Conservation (phyloP, 192 early-diverging fungal species). For the Pilobolus umbonatus region DNA sequence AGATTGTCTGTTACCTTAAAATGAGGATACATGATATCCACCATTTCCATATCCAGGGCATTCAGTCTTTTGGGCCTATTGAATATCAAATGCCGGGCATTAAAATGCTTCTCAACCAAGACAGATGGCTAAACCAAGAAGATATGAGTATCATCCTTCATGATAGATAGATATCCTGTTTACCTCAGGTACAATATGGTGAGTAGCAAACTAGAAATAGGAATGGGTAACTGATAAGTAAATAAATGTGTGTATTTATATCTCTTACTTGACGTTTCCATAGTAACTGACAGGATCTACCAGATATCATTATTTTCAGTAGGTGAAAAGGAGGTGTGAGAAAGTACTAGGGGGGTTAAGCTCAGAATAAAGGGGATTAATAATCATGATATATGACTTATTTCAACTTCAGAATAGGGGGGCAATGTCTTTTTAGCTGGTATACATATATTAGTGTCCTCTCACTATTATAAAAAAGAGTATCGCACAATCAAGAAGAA, state of each 20-base stretch:
- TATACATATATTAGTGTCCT: too few relatives aligned
- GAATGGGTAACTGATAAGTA: background rate
- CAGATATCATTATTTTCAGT: too few relatives aligned
- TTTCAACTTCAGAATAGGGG: too few relatives aligned
- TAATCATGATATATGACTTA: background rate
- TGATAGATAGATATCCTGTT: background rate
- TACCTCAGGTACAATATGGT: background rate
- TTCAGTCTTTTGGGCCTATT: background rate
- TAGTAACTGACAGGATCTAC: too few relatives aligned
- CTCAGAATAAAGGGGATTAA: background rate
- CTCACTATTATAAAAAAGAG: background rate
- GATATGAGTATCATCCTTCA: background rate
- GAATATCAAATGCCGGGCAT: background rate
- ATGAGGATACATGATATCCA: background rate
- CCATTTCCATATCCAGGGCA: conserved; percentile 1
- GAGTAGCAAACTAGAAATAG: background rate
- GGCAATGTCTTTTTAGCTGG: too few relatives aligned
- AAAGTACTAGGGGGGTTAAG: background rate
- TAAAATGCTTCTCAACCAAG: background rate
- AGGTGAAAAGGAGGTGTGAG: background rate
- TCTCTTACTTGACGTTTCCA: too few relatives aligned
- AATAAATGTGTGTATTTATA: background rate
- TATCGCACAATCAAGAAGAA: background rate
- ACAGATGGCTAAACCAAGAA: background rate
- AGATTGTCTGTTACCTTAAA: background rate